Conservation (phyloP, 192 early-diverging fungal species). For the Rhizophagus sp. region DNA sequence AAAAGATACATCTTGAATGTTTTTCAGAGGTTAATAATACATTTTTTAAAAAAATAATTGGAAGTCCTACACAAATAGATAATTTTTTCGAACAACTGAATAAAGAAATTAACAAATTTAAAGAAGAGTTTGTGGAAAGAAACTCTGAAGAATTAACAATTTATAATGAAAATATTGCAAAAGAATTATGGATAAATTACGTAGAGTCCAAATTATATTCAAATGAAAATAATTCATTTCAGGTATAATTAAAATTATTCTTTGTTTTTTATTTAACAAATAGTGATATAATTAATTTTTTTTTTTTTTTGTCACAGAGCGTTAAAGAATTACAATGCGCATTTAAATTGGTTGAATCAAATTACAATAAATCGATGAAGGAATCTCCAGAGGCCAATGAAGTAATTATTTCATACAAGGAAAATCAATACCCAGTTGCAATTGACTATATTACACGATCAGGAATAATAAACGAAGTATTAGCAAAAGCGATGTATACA, state of each 20-base stretch:
- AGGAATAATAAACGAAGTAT: no score
- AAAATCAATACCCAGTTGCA: no score
- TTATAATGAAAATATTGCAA: neutral
- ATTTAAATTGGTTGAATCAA: no score
- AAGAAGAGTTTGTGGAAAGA: neutral
- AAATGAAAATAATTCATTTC: neutral
- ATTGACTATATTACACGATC: no score
- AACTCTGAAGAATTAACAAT: neutral
- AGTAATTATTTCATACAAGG: no score
- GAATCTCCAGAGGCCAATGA: no score
- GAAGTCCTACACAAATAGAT: neutral
- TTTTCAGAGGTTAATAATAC: neutral
- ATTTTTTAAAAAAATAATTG: neutral
- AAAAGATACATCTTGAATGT: neutral
- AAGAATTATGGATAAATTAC: neutral
- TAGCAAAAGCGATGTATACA: no score
- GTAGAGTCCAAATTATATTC: neutral
- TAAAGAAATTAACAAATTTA: neutral
- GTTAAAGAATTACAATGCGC: no score
- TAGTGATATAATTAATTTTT: no score
- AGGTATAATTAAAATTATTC: neutral
- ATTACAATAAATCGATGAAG: no score
- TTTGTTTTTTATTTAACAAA: no score
- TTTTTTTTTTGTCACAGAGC: no score
- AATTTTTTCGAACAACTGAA: neutral